These are phyloP conservation scores for Trichocomaceae sp. DNA, from an alignment of 2,329 filamentous ascomycete species.

Conservation along the genomic window DNA sequence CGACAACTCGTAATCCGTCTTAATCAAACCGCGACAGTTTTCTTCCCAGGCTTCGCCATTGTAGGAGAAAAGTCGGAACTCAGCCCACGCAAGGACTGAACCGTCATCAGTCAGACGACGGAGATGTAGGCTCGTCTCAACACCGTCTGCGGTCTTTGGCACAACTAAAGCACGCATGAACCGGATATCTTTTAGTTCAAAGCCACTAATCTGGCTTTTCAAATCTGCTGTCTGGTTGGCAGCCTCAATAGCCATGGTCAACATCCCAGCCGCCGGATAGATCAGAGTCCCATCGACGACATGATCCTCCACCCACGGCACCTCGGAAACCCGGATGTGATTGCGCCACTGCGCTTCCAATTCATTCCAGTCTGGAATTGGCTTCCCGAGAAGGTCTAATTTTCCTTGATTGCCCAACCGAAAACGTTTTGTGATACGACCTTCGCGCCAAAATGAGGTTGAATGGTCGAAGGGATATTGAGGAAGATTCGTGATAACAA, in stretches of 20 bases:
- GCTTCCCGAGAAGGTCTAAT: conserved; percentile 12
- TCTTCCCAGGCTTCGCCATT: neutral
- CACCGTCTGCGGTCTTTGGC: conserved; percentile 15
- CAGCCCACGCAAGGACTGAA: neutral
- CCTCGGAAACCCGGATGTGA: conserved; percentile 22
- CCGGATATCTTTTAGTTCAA: conserved; percentile 20
- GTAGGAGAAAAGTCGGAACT: neutral
- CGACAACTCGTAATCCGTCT: neutral
- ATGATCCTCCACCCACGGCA: conserved; percentile 31
- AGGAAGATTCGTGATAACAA: no score
- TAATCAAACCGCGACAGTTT: neutral
- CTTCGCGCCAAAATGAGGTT: conserved; percentile 15
- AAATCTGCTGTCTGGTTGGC: conserved; percentile 3
- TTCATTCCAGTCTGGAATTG: conserved; percentile 17
- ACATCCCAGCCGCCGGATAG: conserved; percentile 27
- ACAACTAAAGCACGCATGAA: conserved; percentile 21
- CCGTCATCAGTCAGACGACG: neutral
- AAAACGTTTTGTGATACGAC: conserved; percentile 12
- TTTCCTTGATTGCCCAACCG: neutral
- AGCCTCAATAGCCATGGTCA: conserved; percentile 25
- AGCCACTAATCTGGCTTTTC: conserved; percentile 14
- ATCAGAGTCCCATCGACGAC: conserved; percentile 24
- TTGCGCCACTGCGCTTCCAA: conserved; percentile 25
- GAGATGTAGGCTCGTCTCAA: neutral
- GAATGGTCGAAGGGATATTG: conserved; percentile 9